Evolutionary conservation across 225 moss, liverwort and hornwort species (phyloP), one percentile per base, ranked within the genome.

Genomic region (Thuidium tamariscinum): DNA sequence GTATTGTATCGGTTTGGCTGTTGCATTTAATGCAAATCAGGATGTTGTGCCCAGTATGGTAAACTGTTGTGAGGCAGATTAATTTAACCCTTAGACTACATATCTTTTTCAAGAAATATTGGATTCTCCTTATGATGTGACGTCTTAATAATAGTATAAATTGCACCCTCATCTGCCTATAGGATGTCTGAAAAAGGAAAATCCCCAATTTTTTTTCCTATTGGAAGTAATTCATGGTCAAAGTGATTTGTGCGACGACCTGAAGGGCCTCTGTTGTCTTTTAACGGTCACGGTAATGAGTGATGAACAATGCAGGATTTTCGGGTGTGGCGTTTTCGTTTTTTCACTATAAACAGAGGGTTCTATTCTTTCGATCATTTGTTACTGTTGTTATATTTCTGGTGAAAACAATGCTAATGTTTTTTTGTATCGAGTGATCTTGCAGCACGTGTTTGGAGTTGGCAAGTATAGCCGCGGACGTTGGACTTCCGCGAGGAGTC

Each of bases 371-470:
- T 67, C 23, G 12, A 67, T 18, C 52, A 34, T 77, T 54, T 41
- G 20, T 59, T 66, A 64, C n/a, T 36, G n/a, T 70, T 23, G 60
- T 77, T 22, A 16, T 84, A 48, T 75, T 13, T 60, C 77, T 80
- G 61, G 13, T 88, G 46, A 85, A 66, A 27, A 13, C 41, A 30
- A 41, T 29, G n/a, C 44, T 63, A 48, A 84, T 52, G 42, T 34
- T 17, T 22, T 37, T 17, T 26, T 67, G 70, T 67, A 63, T 80
- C 48, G 79, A 88, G 69, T 89, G 74, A 60, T 44, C 54, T 62
- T 93, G 80, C 95, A 98, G 96, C 63, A 97, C 99, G 22, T 99
- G 97, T 92, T 89, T 99, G 89, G 99, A 99, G 91, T 92, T 99
- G 83, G 97, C 95, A 85, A 88, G 93, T 81, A 95, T 99, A 86